Evolutionary conservation across 2,329 filamentous ascomycete genomes (phyloP).

Genomic region (Orbilia oligospora): DNA sequence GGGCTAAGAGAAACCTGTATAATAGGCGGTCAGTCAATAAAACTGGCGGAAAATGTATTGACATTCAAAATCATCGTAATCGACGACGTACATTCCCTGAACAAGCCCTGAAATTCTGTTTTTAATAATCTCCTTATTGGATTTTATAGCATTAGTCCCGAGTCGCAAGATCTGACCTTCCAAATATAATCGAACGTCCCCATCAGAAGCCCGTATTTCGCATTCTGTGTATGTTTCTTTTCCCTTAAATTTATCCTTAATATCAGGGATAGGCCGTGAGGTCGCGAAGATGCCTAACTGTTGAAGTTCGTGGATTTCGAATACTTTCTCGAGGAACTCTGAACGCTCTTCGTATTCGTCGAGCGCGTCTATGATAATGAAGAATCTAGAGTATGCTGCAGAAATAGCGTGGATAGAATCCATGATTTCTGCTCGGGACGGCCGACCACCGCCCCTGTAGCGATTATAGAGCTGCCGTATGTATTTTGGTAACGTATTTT

Average conservation of each 20-base stretch:
- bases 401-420: background rate
- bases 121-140: slow-evolving; percentile 2
- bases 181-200: slow-evolving; percentile 9
- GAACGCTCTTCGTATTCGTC: slow-evolving; percentile 21
- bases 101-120: background rate
- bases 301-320: background rate
- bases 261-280: slow-evolving; percentile 63
- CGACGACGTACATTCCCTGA: slow-evolving; percentile 22
- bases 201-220: slow-evolving; percentile 14
- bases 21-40: too few relatives aligned
- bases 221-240: background rate
- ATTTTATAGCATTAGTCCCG: background rate
- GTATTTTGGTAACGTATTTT: background rate
- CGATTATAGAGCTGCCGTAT: slow-evolving; percentile 4
- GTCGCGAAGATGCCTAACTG: slow-evolving; percentile 29
- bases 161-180: slow-evolving; percentile 1
- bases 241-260: slow-evolving; percentile 41
- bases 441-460: slow-evolving; percentile 48
- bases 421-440: background rate
- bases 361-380: slow-evolving; percentile 26
- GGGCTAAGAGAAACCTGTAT: slow-evolving; percentile 67
- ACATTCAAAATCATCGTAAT: background rate
- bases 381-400: slow-evolving; percentile 9
- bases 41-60: too few relatives aligned
- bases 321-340: slow-evolving; percentile 1